phyloP scores from a whole-genome alignment of 2,329 filamentous ascomycete species.

The Raffaelea albimanens region DNA sequence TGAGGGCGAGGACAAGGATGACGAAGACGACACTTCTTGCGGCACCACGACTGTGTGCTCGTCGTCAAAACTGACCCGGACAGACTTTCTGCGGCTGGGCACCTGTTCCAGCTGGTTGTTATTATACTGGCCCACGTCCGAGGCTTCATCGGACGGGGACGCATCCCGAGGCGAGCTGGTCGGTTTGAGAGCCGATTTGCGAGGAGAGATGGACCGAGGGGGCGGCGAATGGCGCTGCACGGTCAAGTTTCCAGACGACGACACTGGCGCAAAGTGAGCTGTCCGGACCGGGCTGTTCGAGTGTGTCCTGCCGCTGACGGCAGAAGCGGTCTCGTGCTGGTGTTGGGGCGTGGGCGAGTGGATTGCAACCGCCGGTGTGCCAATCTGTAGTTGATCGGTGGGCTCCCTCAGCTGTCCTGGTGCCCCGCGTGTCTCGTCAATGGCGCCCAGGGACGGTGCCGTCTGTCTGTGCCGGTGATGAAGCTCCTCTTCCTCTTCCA shows the following conservation, averaged over 20 bases:
- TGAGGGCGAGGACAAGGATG: slow-evolving; percentile 18
- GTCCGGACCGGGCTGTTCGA: slow-evolving; percentile 53
- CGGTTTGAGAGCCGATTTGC: slow-evolving; percentile 68
- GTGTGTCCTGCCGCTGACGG: slow-evolving; percentile 9
- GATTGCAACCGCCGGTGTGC: neutral
- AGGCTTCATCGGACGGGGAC: slow-evolving; percentile 38
- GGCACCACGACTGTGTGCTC: slow-evolving; percentile 45
- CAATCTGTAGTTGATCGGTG: neutral
- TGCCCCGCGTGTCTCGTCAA: no score
- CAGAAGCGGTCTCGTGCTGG: slow-evolving; percentile 11
- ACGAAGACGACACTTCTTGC: slow-evolving; percentile 26
- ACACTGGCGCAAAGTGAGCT: slow-evolving; percentile 53
- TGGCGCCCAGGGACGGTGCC: neutral
- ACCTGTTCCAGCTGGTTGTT: neutral
- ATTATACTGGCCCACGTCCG: slow-evolving; percentile 25
- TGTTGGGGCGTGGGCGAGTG: neutral
- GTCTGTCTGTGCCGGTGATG: neutral
- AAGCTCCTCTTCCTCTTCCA: slow-evolving; percentile 13
- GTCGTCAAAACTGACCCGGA: slow-evolving; percentile 71
- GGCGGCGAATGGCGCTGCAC: slow-evolving; percentile 57
- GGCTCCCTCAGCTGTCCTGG: no score
- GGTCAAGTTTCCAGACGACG: slow-evolving; percentile 36
- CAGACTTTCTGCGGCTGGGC: slow-evolving; percentile 57
- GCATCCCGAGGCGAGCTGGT: slow-evolving; percentile 43
- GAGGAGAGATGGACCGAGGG: slow-evolving; percentile 61